Evolutionary conservation across 192 early-diverging fungal species (phyloP).

Genomic region (Helicostylum pulchrum): DNA sequence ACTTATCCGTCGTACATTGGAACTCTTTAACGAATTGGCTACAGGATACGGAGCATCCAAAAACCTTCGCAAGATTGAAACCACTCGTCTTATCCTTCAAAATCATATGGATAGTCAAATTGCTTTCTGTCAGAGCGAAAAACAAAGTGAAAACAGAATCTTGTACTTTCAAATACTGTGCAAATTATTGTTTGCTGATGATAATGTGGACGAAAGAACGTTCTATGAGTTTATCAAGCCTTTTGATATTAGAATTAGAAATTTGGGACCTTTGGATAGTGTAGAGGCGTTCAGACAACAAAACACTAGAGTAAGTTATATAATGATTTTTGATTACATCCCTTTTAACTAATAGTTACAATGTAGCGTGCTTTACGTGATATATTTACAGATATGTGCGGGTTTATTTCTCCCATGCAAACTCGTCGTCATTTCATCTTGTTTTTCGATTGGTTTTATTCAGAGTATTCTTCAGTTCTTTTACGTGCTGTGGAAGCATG

Average conservation of each 20-base stretch:
- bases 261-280: constrained; percentile 51
- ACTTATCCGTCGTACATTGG: constrained; percentile 62
- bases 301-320: constrained; percentile 38
- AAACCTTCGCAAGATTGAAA: constrained; percentile 74
- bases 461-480: constrained; percentile 62
- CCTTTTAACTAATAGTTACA: neutral
- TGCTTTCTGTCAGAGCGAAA: constrained; percentile 60
- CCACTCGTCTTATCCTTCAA: constrained; percentile 59
- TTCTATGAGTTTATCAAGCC: constrained; percentile 75
- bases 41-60: constrained; percentile 75
- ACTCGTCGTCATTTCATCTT: constrained; percentile 54
- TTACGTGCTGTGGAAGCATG: constrained; percentile 67
- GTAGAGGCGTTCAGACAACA: constrained; percentile 54
- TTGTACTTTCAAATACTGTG: constrained; percentile 79
- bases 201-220: constrained; percentile 47
- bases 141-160: constrained; percentile 60
- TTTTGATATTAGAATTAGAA: constrained; percentile 54
- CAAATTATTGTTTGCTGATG: constrained; percentile 70
- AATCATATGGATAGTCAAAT: constrained; percentile 75
- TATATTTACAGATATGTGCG: constrained; percentile 73
- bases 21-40: constrained; percentile 75
- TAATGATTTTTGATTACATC: neutral
- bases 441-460: constrained; percentile 88
- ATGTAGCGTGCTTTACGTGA: constrained; percentile 50
- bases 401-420: constrained; percentile 67